A percentile compares a stretch with the other conserved stretches of the same genome.
phyloP scores from a whole-genome alignment of 2,329 filamentous ascomycete genomes.

The Diaporthe ilicicola region DNA sequence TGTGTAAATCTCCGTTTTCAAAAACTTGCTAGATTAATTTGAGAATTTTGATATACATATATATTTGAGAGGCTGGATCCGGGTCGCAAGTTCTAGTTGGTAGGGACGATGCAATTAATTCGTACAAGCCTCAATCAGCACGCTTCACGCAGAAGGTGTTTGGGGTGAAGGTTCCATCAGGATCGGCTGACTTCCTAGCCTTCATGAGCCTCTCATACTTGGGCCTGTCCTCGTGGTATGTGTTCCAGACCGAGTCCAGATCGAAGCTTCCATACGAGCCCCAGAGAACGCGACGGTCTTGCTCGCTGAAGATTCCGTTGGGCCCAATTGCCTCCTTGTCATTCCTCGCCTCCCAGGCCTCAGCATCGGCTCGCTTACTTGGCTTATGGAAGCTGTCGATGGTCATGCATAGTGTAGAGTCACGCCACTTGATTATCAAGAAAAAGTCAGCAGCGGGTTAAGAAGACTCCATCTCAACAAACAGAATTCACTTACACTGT shows the following conservation, averaged over 20 bases:
- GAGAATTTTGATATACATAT: too few relatives aligned
- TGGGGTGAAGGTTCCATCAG: slow-evolving; percentile 47
- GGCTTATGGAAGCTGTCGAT: slow-evolving; percentile 55
- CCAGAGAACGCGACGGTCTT: slow-evolving; percentile 50
- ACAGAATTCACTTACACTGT: slow-evolving; percentile 41
- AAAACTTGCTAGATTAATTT: too few relatives aligned
- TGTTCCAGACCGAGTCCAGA: slow-evolving; percentile 45
- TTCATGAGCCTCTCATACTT: slow-evolving; percentile 46
- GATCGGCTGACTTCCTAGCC: slow-evolving; percentile 44
- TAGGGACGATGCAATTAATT: too few relatives aligned
- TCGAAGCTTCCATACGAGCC: slow-evolving; percentile 49
- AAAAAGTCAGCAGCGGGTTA: neutral
- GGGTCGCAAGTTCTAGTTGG: too few relatives aligned
- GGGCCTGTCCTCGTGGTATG: slow-evolving; percentile 46
- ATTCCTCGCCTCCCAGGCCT: slow-evolving; percentile 53
- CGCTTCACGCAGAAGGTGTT: slow-evolving; percentile 42
- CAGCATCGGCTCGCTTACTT: slow-evolving; percentile 44
- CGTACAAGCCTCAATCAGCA: neutral
- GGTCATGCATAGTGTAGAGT: slow-evolving; percentile 48
- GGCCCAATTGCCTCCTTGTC: slow-evolving; percentile 41
- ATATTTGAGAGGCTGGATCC: too few relatives aligned
- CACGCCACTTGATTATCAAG: slow-evolving; percentile 46
- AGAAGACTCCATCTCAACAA: too few relatives aligned
- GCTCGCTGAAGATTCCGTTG: slow-evolving; percentile 45
- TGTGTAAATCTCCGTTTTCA: too few relatives aligned